Evolutionary conservation across 306 rosid genomes (phyloP).

Genomic region (Inga laurina): DNA sequence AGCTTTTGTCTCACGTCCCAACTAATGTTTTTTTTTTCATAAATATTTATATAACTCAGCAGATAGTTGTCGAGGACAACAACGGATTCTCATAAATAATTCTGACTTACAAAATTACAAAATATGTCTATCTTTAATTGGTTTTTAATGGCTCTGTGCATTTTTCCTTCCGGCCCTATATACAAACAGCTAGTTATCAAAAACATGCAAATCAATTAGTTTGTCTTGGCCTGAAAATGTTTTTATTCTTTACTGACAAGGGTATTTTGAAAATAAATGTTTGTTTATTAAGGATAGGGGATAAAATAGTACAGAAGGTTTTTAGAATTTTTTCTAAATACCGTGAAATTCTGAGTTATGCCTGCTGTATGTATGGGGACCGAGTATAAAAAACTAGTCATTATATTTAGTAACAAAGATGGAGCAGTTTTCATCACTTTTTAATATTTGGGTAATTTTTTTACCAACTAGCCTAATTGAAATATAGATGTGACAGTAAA

Average conservation of each 20-base stretch:
- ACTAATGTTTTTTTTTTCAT: not conserved
- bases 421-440: not conserved
- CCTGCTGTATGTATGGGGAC: too few relatives aligned
- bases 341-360: not conserved
- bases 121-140: not conserved
- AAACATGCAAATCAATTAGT: not conserved
- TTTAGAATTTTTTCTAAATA: too few relatives aligned
- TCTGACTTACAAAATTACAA: not conserved
- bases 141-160: not conserved
- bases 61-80: not conserved
- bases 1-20: not conserved
- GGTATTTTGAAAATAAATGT: too few relatives aligned
- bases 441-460: too few relatives aligned
- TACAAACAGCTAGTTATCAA: not conserved
- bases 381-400: too few relatives aligned
- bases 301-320: not conserved
- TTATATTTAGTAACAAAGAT: too few relatives aligned
- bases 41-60: not conserved
- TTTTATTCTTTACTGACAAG: not conserved
- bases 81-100: not conserved
- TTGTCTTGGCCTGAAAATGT: not conserved
- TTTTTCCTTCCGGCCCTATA: not conserved
- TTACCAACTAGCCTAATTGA: not conserved
- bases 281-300: too few relatives aligned
- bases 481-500: not conserved